Base-by-base conservation (phyloP, 2,329 filamentous ascomycete genomes). In the Acephala macrosclerotiorum region DNA sequence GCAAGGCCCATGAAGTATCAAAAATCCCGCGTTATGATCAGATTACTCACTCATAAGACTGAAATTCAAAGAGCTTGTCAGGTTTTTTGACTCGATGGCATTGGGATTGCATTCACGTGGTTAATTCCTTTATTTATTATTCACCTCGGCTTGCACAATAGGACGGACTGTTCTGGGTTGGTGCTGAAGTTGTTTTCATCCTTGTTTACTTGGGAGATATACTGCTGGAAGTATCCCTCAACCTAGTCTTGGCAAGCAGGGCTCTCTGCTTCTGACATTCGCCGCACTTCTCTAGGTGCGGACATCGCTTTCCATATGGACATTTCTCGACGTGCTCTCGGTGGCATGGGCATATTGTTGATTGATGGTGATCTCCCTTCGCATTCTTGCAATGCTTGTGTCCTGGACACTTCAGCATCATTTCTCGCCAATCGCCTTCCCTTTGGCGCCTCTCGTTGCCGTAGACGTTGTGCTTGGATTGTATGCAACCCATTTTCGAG, bases 281-380 rank as follows among this genome's bases (percentile, higher is more conserved):
- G 6, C 7, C 8, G n/a, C 49, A 53, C 22, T n/a, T 18, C 26
- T 53, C 49, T 2, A 29, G 26, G 18, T 53, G 49, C 22, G 49
- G 49, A 53, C 49, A 53, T 18, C 49, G 11, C 22, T 53, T 53
- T 33, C 49, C 49, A 22, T 29, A 53, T 12, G 3, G 49, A 53
- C 49, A 53, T 7, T 26, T 53, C 49, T 8, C 2, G 22, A 33
- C 22, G 18, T 53, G 49, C 9, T 53, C 49, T 18, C 18, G 49
- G n/a, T 53, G 49, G 18, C 49, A 53, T 18, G 3, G 14, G 14
- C 25, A 53, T 16, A 6, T 25, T 18, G 6, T n/a, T 2, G 11
- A 4, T 3, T 29, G 11, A 8, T 29, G 49, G 14, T 53, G 3
- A 16, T 33, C n/a, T 22, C 7, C 9, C 11, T 49, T 9, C 11